Evolutionary conservation across 306 rosid species (phyloP), one percentile per base, ranked within the genome.

Genomic region (Glycine soja): DNA sequence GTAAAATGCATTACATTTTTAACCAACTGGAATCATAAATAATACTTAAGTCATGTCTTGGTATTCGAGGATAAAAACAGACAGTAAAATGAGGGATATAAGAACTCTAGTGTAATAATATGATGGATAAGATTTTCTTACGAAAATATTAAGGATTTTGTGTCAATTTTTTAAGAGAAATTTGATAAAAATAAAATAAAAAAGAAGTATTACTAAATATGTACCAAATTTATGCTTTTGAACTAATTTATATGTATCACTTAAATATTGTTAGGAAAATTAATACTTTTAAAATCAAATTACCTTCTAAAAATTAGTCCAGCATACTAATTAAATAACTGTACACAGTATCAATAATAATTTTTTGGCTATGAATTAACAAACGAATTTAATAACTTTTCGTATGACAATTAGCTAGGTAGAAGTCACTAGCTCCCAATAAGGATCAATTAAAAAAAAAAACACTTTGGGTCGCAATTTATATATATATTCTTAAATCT

Each of bases 11-110:
- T 75, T 45, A 67, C 16, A 53, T 16, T 69, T 15, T 66, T 40
- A 65, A 66, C 51, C 32, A 40, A 34, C 19, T 66, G 40, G 30
- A 38, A 67, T 42, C 53, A 67, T 67, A n/a, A 57, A 59, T 58
- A 30, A 8, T 79, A 48, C 14, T 7, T 7, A 7, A 14, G 7
- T 24, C 19, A 47, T 24, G 30, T 24, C 1, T 24, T 24, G 40
- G 40, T 46, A 18, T 32, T 53, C 4, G 19, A 50, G 59, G 47
- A 14, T 12, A 10, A 18, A 30, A 24, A 50, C 16, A 3, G 4
- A 12, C n/a, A 32, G 12, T 63, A 32, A 13, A 59, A 8, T 24
- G 1, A 24, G 30, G 1, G 30, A 24, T 1, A 24, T 2, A 6
- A 8, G 16, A 14, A 42, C 2, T 0, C 3, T 62, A 5, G 61